A percentile compares a stretch with the other conserved stretches of the same genome.
These are phyloP conservation scores for Juncus effusus DNA, from an alignment of 176 grass and related monocot species.

Conservation along the genomic window DNA sequence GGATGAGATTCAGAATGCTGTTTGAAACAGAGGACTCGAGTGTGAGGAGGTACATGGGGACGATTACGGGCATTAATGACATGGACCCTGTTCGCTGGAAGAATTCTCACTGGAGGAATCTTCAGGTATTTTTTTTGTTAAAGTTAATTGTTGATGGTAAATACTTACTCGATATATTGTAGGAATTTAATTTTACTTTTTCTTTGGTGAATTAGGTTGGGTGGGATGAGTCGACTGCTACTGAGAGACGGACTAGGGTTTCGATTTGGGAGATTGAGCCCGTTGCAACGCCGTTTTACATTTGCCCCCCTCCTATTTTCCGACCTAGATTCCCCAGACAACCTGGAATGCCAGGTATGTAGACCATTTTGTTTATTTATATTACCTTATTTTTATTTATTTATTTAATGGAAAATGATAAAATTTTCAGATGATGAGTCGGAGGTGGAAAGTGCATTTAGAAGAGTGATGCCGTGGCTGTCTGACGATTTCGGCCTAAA, in stretches of 20 bases:
- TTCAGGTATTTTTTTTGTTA: too few relatives aligned
- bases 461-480: slow-evolving; percentile 88
- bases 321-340: slow-evolving; percentile 72
- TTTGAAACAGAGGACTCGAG: slow-evolving; percentile 99
- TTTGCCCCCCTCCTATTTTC: slow-evolving; percentile 92
- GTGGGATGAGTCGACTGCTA: slow-evolving; percentile 95
- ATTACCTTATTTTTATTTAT: background rate
- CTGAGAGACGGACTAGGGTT: slow-evolving; percentile 78
- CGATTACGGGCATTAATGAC: slow-evolving; percentile 89
- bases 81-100: slow-evolving; percentile 82
- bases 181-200: too few relatives aligned
- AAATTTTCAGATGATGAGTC: slow-evolving; percentile 72
- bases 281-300: slow-evolving; percentile 95
- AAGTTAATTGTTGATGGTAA: background rate
- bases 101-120: slow-evolving; percentile 97
- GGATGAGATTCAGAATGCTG: slow-evolving; percentile 98
- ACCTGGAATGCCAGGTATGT: slow-evolving; percentile 64
- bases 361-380: background rate
- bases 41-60: slow-evolving; percentile 94
- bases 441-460: slow-evolving; percentile 89
- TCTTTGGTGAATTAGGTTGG: slow-evolving; percentile 62
- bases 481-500: slow-evolving; percentile 84
- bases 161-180: background rate
- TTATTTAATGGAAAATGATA: slow-evolving; percentile 22
- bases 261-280: slow-evolving; percentile 99